Evolutionary conservation across 306 rosid genomes (phyloP).

Genomic region (Cicer yamashitae): DNA sequence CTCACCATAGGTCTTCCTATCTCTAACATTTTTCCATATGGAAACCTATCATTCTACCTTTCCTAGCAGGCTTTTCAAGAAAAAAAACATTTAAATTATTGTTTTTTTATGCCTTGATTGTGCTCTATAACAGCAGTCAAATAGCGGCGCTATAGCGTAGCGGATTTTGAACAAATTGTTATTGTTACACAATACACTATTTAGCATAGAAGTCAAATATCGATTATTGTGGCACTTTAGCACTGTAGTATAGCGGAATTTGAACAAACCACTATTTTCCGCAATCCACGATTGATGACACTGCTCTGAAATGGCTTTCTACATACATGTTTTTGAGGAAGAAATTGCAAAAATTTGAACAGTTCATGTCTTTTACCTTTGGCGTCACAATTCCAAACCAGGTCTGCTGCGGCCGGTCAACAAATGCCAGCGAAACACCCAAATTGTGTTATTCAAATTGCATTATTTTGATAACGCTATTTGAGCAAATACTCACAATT

Average conservation of each 20-base stretch:
- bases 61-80: neutral
- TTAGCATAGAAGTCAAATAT: no score
- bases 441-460: slow-evolving; percentile 11
- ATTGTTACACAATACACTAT: no score
- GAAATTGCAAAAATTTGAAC: neutral
- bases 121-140: neutral
- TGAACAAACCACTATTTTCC: no score
- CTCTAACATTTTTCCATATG: neutral
- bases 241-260: no score
- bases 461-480: slow-evolving; percentile 20
- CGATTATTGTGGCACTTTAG: no score
- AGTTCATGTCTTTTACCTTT: neutral
- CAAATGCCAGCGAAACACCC: slow-evolving; percentile 14
- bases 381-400: neutral
- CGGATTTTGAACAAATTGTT: no score
- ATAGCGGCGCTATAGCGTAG: no score
- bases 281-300: no score
- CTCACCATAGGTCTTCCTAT: neutral
- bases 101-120: neutral
- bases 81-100: neutral
- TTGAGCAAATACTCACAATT: neutral
- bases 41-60: neutral
- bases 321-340: slow-evolving; percentile 2
- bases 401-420: neutral
- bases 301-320: neutral